Evolutionary conservation across 352 stramenopile genomes (phyloP), one percentile per base, ranked within the genome.

Genomic region (Lagenidium sp.): DNA sequence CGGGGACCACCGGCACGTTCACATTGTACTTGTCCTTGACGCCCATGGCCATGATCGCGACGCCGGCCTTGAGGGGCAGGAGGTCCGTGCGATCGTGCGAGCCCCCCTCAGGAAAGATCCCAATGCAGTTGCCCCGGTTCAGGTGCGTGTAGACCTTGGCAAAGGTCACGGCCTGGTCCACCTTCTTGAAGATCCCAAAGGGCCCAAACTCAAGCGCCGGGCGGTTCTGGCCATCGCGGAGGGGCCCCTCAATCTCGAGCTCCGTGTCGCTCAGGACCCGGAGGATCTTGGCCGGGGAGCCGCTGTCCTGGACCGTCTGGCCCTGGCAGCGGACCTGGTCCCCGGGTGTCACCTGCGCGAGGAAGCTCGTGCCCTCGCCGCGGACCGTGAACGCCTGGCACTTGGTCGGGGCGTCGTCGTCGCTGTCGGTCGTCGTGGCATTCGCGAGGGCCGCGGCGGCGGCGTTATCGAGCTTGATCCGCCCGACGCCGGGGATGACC

Each of bases 101-200:
- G 11, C 96, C 96, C 31, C 96, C 96, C 60, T 99, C 96, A 0
- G 96, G 96, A 55, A 99, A 99, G 36, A 99, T 99, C 4, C 87
- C 92, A 39, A 98, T 94, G 47, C 78, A 94, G 52, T 95, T 79
- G 11, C 86, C 91, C 16, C 78, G 68, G 44, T 91, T 83, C 30
- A 98, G 60, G 48, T 90, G 77, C 45, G 68, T 85, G 60, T 96
- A 96, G 34, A 97, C 91, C 50, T 88, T 89, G 26, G 85, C 68
- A 61, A 97, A 98, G 39, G 95, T 92, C 36, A 93, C 73, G 1
- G 66, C 81, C 51, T 98, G 92, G 57, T 97, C 85, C 12, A 98
- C 79, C 18, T 91, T 86, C 61, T 89, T 87, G 30, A 97, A 65
- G 30, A 97, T 82, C 18, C 93, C 86, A 49, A 95, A 98, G 4